Base-by-base conservation (phyloP, 2,329 filamentous ascomycete genomes). In the Fusarium nelsonii region DNA sequence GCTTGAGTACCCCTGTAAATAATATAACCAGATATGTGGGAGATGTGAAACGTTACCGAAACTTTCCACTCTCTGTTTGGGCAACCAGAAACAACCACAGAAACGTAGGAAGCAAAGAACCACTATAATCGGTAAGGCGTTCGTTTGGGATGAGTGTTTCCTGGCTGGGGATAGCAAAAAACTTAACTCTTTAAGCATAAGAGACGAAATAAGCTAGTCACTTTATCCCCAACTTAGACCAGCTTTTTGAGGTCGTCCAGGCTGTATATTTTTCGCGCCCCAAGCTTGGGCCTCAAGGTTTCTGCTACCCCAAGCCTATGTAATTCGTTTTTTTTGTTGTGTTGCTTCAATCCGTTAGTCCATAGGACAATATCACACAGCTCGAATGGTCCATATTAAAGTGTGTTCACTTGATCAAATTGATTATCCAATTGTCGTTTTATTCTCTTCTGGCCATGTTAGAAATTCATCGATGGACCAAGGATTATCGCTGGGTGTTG, bases 391-490 rank as follows among this genome's bases (percentile, higher is more conserved):
- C 23, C 14, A 37, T 4, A 33, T 18, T 30, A 8, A 34, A n/a
- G 12, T 11, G 7, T 8, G 26, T 11, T 4, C 2, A 20, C 8
- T 7, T 4, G 6, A 8, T 8, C 5, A 12, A 3, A 10, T 37
- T 41, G 16, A 45, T 53, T 40, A 34, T 7, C 11, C 12, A 41
- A 14, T 12, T 8, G 11, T 8, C 23, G 32, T 4, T 28, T 4
- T 34, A 18, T 28, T 46, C 2, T 69, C 58, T 28, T 71, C 62
- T 6, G 73, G 71, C 73, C 71, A 74, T 18, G 55, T 30, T 12
- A 74, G 49, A 14, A 74, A 56, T 20, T 74, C 71, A 9, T 74
- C 73, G 10, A 74, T 58, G 8, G 63, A 61, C 73, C 71, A 74
- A 50, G 65, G 68, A 20, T 58, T 72, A 33, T 23, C 64, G 41